Evolutionary conservation across 345 rosid species (phyloP).

Genomic region (Populus davidiana): DNA sequence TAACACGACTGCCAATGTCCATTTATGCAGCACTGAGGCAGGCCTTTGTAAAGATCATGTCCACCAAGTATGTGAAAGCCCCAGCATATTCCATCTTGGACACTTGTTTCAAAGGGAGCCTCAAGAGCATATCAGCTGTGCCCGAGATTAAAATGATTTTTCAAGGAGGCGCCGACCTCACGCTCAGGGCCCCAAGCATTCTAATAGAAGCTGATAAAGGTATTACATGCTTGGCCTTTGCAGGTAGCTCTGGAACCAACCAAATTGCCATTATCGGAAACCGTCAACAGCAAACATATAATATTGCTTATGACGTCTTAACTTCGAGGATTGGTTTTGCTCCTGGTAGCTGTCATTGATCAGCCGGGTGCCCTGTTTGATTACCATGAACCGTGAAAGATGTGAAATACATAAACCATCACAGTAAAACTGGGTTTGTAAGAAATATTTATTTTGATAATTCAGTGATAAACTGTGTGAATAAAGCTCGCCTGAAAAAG

Average conservation of each 20-base stretch:
- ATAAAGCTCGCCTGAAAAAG: neutral
- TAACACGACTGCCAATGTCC: conserved; percentile 44
- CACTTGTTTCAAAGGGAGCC: conserved; percentile 40
- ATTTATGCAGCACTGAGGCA: conserved; percentile 25
- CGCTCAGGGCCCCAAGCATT: conserved; percentile 23
- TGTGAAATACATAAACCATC: neutral
- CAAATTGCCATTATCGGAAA: conserved; percentile 41
- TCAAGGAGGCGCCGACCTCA: conserved; percentile 38
- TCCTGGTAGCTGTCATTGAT: conserved; percentile 35
- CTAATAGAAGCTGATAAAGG: conserved; percentile 34
- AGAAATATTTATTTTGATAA: neutral
- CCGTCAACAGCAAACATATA: conserved; percentile 41
- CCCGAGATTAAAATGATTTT: conserved; percentile 38
- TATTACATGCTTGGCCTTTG: conserved; percentile 41
- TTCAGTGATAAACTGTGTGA: no score
- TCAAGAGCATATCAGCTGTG: conserved; percentile 19
- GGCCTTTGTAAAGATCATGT: conserved; percentile 37
- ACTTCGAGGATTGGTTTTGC: conserved; percentile 44
- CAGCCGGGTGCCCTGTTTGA: neutral
- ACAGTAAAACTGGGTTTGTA: neutral
- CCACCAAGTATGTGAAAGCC: conserved; percentile 25
- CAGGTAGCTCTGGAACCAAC: conserved; percentile 1
- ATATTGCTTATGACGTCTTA: conserved; percentile 37
- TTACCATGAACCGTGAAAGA: neutral
- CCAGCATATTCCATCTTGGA: conserved; percentile 38